Conservation (phyloP, 2,329 filamentous ascomycete genomes). For the Elsinoe necatrix region DNA sequence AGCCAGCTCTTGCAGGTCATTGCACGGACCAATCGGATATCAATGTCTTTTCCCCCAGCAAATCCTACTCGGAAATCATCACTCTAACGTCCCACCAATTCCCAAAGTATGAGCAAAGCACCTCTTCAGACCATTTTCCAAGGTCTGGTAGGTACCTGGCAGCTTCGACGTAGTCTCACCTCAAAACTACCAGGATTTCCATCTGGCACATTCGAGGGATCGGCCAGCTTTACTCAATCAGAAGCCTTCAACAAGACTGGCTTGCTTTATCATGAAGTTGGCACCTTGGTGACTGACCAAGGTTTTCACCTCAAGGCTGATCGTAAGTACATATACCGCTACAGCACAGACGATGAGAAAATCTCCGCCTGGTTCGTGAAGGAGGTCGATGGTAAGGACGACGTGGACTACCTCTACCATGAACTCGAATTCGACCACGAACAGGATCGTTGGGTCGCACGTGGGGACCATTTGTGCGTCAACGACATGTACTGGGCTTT, state of each 20-base stretch:
- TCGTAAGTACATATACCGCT: conserved; percentile 65
- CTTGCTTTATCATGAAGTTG: conserved; percentile 29
- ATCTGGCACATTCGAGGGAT: conserved; percentile 30
- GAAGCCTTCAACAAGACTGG: conserved; percentile 22
- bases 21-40: not conserved
- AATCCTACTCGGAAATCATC: not conserved
- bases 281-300: conserved; percentile 31
- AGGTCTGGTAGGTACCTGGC: conserved; percentile 29
- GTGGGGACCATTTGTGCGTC: conserved; percentile 60
- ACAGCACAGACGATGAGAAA: conserved; percentile 52
- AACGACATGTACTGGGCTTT: conserved; percentile 63
- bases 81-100: not conserved
- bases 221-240: conserved; percentile 28
- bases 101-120: conserved; percentile 3
- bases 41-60: not conserved
- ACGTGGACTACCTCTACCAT: conserved; percentile 67
- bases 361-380: conserved; percentile 70
- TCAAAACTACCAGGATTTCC: conserved; percentile 29
- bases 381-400: conserved; percentile 35
- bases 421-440: conserved; percentile 53
- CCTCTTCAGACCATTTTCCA: conserved; percentile 26
- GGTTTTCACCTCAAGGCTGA: conserved; percentile 49
- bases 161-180: conserved; percentile 26
- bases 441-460: conserved; percentile 48
- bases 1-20: not conserved